Base-by-base conservation (phyloP, 2,329 filamentous ascomycete genomes). In the Penicillium brevicompactum region DNA sequence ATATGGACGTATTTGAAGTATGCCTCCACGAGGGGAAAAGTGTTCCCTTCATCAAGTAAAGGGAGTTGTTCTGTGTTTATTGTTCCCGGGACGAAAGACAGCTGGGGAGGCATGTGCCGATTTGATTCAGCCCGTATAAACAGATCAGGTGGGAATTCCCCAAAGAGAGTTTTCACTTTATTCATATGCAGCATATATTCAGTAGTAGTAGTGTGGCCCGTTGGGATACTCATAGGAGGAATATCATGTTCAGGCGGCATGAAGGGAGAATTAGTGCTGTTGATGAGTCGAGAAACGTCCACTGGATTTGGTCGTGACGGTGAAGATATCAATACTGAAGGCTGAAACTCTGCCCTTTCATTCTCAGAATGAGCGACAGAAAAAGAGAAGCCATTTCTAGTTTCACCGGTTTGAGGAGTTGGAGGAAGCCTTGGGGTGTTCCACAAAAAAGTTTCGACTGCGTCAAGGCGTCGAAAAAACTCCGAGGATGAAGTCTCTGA, bases 161-260 rank as follows among this genome's bases (percentile, higher is more conserved):
- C 46, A 16, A 53, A 53, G 8, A 53, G 31, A 5, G 45, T 38
- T 16, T 53, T 53, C 32, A 49, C 38, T 44, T 30, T 53, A 13
- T 30, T 53, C 46, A 53, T 53, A 34, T 53, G 51, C 10, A 53
- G 30, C 51, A 53, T 53, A 37, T 53, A 53, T 37, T 53, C 51
- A 2, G 51, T 53, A 21, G 51, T 53, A 13, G 51, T 49, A 18
- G 51, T 53, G 21, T 53, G 46, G 1, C 51, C 45, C 2, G 49
- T 53, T 2, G 51, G 51, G 22, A 53, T 53, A 21, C 51, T 53
- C 51, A 53, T 53, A 2, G 51, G 51, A 2, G 51, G 51, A 5
- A 53, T 53, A 7, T 53, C 51, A 43, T 53, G 51, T 27, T 49
- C 51, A 11, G 51, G 45, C 18, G 44, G 44, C 18, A 49, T 53